phyloP scores from a whole-genome alignment of 1,284 basidiomycete species.

The Rhodotorula mucilaginosa region DNA sequence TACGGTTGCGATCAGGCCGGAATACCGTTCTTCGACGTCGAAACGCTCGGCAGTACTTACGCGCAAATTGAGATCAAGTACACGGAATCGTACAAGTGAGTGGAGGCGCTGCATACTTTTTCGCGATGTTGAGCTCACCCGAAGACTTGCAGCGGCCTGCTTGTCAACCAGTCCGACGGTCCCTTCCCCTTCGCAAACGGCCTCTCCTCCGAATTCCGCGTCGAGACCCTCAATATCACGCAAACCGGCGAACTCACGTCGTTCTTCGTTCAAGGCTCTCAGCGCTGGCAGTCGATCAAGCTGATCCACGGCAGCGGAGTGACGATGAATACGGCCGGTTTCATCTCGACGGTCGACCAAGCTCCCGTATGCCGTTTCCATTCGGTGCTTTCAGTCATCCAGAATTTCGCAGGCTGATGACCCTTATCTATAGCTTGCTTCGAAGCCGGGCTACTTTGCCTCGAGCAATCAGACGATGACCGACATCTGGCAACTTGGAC shows the following conservation, averaged over 20 bases:
- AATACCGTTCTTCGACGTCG: constrained; percentile 5
- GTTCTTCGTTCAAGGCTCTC: constrained; percentile 9
- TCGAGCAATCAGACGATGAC: constrained; percentile 2
- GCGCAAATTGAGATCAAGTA: constrained; percentile 19
- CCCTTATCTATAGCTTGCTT: not conserved
- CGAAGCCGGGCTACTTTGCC: constrained; percentile 14
- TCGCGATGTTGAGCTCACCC: not conserved
- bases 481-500: constrained; percentile 19
- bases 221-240: constrained; percentile 18
- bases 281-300: constrained; percentile 17
- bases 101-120: not conserved
- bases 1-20: constrained; percentile 2
- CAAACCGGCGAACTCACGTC: constrained; percentile 7
- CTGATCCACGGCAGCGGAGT: constrained; percentile 12
- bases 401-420: not conserved
- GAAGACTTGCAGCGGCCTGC: constrained; percentile 1
- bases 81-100: constrained; percentile 8
- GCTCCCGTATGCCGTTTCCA: not conserved
- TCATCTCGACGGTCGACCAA: constrained; percentile 7
- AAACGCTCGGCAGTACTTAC: not conserved
- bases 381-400: no score
- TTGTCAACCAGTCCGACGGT: constrained; percentile 7
- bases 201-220: constrained; percentile 16
- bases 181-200: constrained; percentile 17
- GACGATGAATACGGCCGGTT: constrained; percentile 7